These are phyloP conservation scores for Tetrapisispora taiwanensis DNA, from an alignment of 805 yeast species.

Conservation along the genomic window DNA sequence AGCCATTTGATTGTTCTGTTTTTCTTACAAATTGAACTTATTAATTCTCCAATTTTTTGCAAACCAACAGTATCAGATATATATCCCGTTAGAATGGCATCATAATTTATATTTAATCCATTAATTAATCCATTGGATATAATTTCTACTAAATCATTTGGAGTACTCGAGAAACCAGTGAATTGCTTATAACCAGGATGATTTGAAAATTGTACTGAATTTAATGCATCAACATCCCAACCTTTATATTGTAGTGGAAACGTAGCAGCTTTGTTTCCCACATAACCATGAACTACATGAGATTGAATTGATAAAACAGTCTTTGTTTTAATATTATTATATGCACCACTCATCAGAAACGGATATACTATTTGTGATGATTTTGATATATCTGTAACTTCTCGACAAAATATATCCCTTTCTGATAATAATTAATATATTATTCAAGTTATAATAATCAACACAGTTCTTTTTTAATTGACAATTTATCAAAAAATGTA, in stretches of 20 bases:
- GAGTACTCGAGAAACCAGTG: conserved; percentile 44
- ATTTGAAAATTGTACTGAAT: conserved; percentile 82
- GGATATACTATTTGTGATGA: no score
- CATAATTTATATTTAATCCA: conserved; percentile 41
- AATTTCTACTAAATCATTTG: conserved; percentile 39
- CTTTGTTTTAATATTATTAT: not conserved
- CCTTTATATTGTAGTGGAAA: conserved; percentile 79
- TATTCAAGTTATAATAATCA: no score
- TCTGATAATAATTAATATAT: no score
- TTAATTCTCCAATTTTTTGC: conserved; percentile 37
- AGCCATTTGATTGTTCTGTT: conserved; percentile 41
- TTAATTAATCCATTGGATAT: conserved; percentile 43
- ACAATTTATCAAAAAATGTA: no score
- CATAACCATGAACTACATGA: conserved; percentile 93
- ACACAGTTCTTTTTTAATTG: no score
- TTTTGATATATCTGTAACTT: no score
- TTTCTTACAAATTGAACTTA: conserved; percentile 24
- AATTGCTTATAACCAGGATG: conserved; percentile 81
- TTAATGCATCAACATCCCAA: conserved; percentile 87
- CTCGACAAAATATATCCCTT: no score
- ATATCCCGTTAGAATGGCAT: conserved; percentile 72
- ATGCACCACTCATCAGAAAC: no score
- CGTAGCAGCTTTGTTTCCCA: conserved; percentile 85
- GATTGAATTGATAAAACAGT: conserved; percentile 56
- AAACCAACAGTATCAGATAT: conserved; percentile 54